Evolutionary conservation across 768 basidiomycete genomes (phyloP), one percentile per base, ranked within the genome.

Genomic region (Austroboletus eburneus): DNA sequence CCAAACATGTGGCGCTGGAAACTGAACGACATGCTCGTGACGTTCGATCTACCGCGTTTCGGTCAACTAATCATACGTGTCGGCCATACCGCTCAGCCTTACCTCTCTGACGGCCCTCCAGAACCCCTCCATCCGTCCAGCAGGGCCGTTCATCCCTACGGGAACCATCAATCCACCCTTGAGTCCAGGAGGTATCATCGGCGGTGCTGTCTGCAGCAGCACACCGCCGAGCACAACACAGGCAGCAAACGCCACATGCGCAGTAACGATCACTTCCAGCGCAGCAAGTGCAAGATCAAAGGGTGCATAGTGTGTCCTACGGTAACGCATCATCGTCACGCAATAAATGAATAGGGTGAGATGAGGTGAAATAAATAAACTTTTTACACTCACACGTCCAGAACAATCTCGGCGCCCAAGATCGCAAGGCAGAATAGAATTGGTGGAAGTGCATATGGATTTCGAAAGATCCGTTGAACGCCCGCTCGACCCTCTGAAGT

Each of bases 221-320:
- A 92, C 84, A 7, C 84, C 81, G 2, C 91, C 95, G 12, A 95
- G 85, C 0, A 89, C 79, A 10, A 84, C 74, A 33, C 84, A 91
- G 0, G 93, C 86, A 2, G 84, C 80, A 62, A 93, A 95, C 0
- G 96, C 87, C 20, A 94, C 75, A 32, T 80, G 78, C 64, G 87
- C 88, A 4, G 92, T 95, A 14, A 88, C 69, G 10, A 84, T 61
- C 0, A 92, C 85, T 43, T 92, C 81, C 7, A 87, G 52, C 5
- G 80, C 77, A 0, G 96, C 91, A 33, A 96, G 71, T n/a, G 81
- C 65, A n/a, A 95, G 79, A 66, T 99, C 95, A n/a, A 83, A 78
- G 1, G 76, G 65, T 10, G 81, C 74, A 48, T 91, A 88, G 50
- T 86, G 80, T 13, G 68, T 46, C 29, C 72, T 74, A 30, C 35